Evolutionary conservation across 495 filamentous ascomycete genomes (phyloP), one percentile per base, ranked within the genome.

Genomic region (Talaromyces ruber): DNA sequence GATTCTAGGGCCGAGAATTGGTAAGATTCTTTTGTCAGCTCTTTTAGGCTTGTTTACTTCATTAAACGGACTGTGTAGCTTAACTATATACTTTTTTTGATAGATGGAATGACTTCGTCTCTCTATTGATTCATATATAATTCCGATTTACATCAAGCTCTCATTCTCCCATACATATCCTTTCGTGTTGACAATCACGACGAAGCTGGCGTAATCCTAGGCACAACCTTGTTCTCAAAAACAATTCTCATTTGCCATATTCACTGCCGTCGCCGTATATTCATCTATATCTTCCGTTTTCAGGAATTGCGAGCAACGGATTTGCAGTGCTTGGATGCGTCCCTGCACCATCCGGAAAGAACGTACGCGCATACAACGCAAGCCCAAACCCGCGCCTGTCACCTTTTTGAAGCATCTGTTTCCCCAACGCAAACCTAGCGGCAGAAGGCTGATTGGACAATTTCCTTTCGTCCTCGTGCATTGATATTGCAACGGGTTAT

Each of bases 251-350:
- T 22, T 2, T 0, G 47, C 47, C 47, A 52, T 52, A 16, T 59
- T n/a, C 4, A 59, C 61, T 4, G 70, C 73, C 11, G 56, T 21
- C 66, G 66, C 74, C 0, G 82, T 85, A 9, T 66, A 68, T 63
- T 82, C 82, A 68, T 87, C 84, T 63, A 88, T 56, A 63, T 84
- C 76, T 71, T 88, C 86, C 63, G 3, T 18, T 1, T n/a, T 74
- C 70, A 11, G 81, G 77, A 59, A 88, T 65, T 0, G 76, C 82
- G 18, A 88, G 68, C 24, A 34, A 3, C 57, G 34, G 16, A 34
- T 34, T 34, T 12, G 24, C 24, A 62, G 87, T 88, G 4, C 68
- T 68, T 3, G 61, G 64, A 4, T 52, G 47, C 3, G 47, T 52
- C 11, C 47, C 47, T 12, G 47, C 47, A 0, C 74, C 78, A 29